Evolutionary conservation across 1,284 basidiomycete species (phyloP), one percentile per base, ranked within the genome.

Genomic region (Meira nashicola): DNA sequence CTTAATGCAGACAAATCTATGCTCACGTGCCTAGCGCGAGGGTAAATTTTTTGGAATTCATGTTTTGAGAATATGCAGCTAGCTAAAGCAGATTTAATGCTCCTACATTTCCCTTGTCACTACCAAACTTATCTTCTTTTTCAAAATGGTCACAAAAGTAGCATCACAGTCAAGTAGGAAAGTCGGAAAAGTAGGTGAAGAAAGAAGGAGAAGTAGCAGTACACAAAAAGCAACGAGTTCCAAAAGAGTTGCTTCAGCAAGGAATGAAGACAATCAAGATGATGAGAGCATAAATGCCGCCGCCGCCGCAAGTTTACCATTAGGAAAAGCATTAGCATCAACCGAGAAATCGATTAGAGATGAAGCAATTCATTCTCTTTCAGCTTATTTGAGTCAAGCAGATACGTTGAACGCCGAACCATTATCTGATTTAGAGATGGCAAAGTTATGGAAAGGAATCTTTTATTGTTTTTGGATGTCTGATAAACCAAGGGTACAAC

Each of bases 401-500:
- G 67, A 71, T 56, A 58, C 71, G n/a, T 33, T 33, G 28, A 33
- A 33, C 28, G n/a, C 17, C 5, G 57, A 71, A 28, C 59, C 54
- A 70, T 68, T 92, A 44, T 80, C 85, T 17, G 84, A 86, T 57
- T 58, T 81, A 25, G 94, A 97, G 77, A 88, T 96, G 86, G 84
- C 85, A 61, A 95, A 92, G 79, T 80, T 97, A 39, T 97, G 94
- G 94, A 96, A 97, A 79, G 94, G 93, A 0, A 84, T 98, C 54
- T 98, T 95, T 80, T 97, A 96, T 79, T 96, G 76, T 58, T 97
- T 94, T 80, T 98, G 93, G 93, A 97, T 97, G 92, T 96, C 92
- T 2, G 94, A 98, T 81, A 98, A 98, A 79, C 93, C 94, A 6
- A 83, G 94, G 2, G 88, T 98, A 4, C 94, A 98, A 78, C 95